These are phyloP conservation scores for Neolentinus lepideus DNA, from an alignment of 1,284 basidiomycete species.

Conservation along the genomic window DNA sequence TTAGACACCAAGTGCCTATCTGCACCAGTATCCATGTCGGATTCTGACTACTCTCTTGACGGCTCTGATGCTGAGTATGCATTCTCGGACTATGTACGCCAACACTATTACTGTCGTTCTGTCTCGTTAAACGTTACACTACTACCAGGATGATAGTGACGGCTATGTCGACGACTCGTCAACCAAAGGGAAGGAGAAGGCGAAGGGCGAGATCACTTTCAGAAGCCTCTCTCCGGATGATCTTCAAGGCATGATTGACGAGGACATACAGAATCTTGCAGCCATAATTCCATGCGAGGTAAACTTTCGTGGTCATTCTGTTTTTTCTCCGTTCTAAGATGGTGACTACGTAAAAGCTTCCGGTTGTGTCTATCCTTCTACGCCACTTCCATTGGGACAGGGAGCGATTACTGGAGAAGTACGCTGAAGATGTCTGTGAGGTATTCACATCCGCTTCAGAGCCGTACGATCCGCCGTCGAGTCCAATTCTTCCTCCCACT, in stretches of 20 bases:
- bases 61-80: not conserved
- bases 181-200: conserved; percentile 20
- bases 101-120: not conserved
- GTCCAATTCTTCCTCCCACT: conserved; percentile 12
- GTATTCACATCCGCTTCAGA: conserved; percentile 31
- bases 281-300: conserved; percentile 43
- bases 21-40: not conserved
- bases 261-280: conserved; percentile 38
- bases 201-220: conserved; percentile 17
- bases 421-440: conserved; percentile 41
- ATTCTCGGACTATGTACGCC: not conserved
- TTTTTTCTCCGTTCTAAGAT: conserved; percentile 1
- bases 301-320: conserved; percentile 13
- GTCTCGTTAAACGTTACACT: not conserved
- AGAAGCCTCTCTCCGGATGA: conserved; percentile 31
- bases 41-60: not conserved
- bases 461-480: conserved; percentile 9
- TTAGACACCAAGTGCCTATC: no score
- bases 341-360: conserved; percentile 20
- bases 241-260: conserved; percentile 37
- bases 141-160: conserved; percentile 9
- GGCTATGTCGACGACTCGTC: conserved; percentile 19
- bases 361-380: conserved; percentile 50
- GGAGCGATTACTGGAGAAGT: conserved; percentile 51
- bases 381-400: conserved; percentile 62